Evolutionary conservation across 179 eudicot genomes (phyloP), one percentile per base, ranked within the genome.

Genomic region (Silene coronaria): DNA sequence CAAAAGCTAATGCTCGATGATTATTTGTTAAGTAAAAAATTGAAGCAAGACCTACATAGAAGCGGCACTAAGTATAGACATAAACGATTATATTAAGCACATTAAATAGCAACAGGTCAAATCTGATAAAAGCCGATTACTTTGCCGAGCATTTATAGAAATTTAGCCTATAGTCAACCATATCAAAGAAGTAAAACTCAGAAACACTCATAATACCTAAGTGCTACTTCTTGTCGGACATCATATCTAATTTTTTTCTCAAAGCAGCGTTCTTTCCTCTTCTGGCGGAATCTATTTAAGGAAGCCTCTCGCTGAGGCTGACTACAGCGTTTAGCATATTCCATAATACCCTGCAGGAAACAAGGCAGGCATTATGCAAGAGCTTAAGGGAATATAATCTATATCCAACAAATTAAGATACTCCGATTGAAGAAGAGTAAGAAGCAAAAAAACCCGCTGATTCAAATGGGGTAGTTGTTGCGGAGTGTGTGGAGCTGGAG

Each of bases 181-280:
- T 38, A 38, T 38, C 45, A 38, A 11, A 38, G 11, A 38, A 38
- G 45, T 1, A 38, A 48, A 48, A 6, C 57, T 48, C n/a, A 51
- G 3, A 66, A 34, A 71, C 6, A 5, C 38, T 38, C 38, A 42
- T 51, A 81, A 73, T 84, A 91, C 96, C 89, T 88, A 23, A 82
- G 85, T 23, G 97, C 97, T 72, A 91, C 96, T 86, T 88, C 90
- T 78, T 86, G 90, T 8, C 97, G 96, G 42, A 91, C 91, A 81
- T 82, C 74, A 65, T 91, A 91, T 79, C 91, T 85, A 73, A 91
- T 85, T 77, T 87, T 88, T 83, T 90, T 91, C 60, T 90, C 96
- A 79, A 81, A 91, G 74, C 88, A 84, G 45, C 97, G 87, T 28
- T 83, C 89, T 78, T 90, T 88, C 80, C 91, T 87, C 87, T 91